phyloP scores from a whole-genome alignment of 139 green algal species.

The Chlamydomonas schloesseri region DNA sequence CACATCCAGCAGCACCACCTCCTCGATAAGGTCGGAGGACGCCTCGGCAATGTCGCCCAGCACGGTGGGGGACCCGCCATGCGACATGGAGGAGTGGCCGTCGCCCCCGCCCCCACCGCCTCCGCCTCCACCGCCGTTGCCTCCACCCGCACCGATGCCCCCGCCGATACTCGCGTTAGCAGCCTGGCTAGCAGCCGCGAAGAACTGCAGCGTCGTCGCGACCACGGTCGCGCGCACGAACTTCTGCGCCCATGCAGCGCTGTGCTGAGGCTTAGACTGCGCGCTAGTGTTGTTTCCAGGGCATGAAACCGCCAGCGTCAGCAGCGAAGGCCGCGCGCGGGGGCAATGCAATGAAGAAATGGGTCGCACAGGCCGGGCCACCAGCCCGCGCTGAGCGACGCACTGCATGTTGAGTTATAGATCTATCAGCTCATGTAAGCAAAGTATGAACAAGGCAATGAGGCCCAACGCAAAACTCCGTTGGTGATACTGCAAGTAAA shows the following conservation, averaged over 20 bases:
- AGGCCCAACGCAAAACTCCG: no score
- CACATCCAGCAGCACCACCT: constrained; percentile 88
- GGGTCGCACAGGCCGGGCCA: no score
- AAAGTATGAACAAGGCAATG: no score
- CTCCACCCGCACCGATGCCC: constrained; percentile 24
- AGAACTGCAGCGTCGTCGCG: constrained; percentile 12
- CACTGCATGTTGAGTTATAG: no score
- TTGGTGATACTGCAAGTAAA: no score
- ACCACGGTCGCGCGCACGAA: constrained; percentile 8
- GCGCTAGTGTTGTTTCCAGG: neutral
- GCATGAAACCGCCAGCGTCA: neutral
- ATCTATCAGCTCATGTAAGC: no score
- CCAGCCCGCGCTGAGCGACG: no score
- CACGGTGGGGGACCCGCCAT: neutral
- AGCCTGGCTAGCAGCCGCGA: neutral
- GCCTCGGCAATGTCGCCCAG: constrained; percentile 43
- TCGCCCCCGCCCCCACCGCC: constrained; percentile 37
- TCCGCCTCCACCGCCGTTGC: constrained; percentile 24
- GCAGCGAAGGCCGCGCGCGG: neutral
- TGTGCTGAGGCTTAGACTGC: neutral
- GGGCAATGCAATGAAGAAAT: neutral
- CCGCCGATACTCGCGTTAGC: constrained; percentile 18
- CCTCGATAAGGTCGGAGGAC: constrained; percentile 58
- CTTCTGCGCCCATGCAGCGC: neutral
- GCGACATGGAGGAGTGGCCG: neutral